Base-by-base conservation (phyloP, 805 yeast species). In the Wickerhamiella kazuoi region DNA sequence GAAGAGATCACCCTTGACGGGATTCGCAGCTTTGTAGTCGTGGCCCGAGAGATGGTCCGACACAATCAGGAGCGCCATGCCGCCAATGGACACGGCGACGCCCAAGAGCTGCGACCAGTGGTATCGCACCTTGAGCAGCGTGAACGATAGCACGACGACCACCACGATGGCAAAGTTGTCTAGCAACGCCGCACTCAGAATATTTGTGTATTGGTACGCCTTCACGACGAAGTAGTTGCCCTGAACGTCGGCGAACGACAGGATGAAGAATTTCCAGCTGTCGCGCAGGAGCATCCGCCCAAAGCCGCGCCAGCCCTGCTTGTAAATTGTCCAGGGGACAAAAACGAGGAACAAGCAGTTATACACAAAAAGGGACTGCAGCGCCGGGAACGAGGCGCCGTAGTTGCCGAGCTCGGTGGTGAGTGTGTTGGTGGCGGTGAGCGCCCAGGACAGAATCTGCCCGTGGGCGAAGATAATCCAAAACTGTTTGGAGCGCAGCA, bases 181-280 rank as follows among this genome's bases (percentile, higher is more conserved):
- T 15, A 64, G 57, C 42, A 64, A 44, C 18, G 65, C 60, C 4
- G 68, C 69, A 38, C 63, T 56, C 30, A 64, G 50, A 45, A 64
- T 46, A 43, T 62, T 64, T 17, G 68, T 64, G 50, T 64, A 64
- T 40, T 53, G 54, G 44, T 64, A 64, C 15, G 69, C 68, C 42
- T 56, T 56, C 36, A 62, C 67, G 14, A 64, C 62, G 40, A 64
- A 64, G 48, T 64, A 63, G 53, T 63, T 63, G n/a, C 68, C 68
- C 46, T 64, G 56, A 20, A 64, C 68, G 39, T 64, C 68, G 18
- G 63, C 63, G 49, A 64, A 64, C 2, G 68, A 62, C 32, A 63
- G 44, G 16, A 63, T 33, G 43, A 64, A 60, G 42, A 53, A 64
- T 47, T 64, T 60, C 68, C 68, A 64, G 42, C 65, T 57, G 43